These are phyloP conservation scores for Termitomyces sp. DNA, from an alignment of 768 basidiomycete species.

Conservation along the genomic window DNA sequence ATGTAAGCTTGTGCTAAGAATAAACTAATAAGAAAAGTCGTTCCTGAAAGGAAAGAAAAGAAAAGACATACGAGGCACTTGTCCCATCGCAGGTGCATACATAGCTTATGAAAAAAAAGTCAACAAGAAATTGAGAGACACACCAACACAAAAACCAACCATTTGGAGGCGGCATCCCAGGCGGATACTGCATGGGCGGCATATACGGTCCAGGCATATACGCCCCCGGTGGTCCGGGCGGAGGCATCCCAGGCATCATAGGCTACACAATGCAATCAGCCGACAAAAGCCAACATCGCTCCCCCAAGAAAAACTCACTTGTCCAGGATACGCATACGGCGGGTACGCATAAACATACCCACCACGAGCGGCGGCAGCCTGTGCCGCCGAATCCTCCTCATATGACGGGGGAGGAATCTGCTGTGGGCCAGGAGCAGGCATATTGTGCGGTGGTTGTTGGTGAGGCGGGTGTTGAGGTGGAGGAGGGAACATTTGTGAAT, in stretches of 20 bases:
- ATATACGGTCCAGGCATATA: slow-evolving; percentile 81
- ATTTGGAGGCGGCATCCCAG: slow-evolving; percentile 73
- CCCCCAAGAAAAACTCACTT: too few relatives aligned
- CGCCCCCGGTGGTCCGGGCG: slow-evolving; percentile 69
- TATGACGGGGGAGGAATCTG: slow-evolving; percentile 71
- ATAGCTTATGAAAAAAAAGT: slow-evolving; percentile 49
- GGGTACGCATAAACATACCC: slow-evolving; percentile 72
- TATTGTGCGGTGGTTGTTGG: slow-evolving; percentile 61
- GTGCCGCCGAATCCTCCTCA: slow-evolving; percentile 69
- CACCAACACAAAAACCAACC: slow-evolving; percentile 29
- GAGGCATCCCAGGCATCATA: slow-evolving; percentile 83
- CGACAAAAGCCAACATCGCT: too few relatives aligned
- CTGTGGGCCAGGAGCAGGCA: slow-evolving; percentile 61
- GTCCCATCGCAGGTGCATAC: slow-evolving; percentile 81
- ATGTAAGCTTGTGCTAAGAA: slow-evolving; percentile 66
- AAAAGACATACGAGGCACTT: slow-evolving; percentile 73
- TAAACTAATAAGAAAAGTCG: slow-evolving; percentile 5
- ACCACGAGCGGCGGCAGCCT: slow-evolving; percentile 49
- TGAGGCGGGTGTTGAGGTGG: slow-evolving; percentile 49
- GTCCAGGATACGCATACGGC: slow-evolving; percentile 72
- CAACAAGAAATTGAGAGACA: too few relatives aligned
- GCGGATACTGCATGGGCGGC: slow-evolving; percentile 83
- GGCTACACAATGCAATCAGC: slow-evolving; percentile 32
- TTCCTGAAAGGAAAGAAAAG: background rate
- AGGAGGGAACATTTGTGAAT: slow-evolving; percentile 70